phyloP scores from a whole-genome alignment of 2,329 filamentous ascomycete species.

The Drechslerella coelobrocha region DNA sequence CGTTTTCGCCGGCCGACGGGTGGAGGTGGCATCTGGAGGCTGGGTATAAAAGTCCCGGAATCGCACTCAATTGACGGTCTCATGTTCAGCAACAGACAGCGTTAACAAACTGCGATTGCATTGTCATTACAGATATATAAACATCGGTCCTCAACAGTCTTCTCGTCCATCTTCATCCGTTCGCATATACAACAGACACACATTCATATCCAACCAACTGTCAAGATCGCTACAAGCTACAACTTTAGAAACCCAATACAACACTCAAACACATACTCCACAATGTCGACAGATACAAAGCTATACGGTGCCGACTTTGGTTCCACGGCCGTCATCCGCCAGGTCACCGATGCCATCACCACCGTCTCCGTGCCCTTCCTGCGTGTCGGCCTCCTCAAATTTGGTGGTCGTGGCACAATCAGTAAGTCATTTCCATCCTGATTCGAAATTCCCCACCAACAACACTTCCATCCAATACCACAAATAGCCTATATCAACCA shows the following conservation, averaged over 20 bases:
- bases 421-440: slow-evolving; percentile 64
- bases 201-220: not conserved
- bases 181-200: too few relatives aligned
- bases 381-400: slow-evolving; percentile 77
- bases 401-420: slow-evolving; percentile 86
- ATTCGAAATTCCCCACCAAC: not conserved
- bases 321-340: slow-evolving; percentile 70
- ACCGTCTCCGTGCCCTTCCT: slow-evolving; percentile 84
- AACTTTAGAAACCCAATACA: not conserved
- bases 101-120: too few relatives aligned
- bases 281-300: slow-evolving; percentile 35
- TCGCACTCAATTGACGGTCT: slow-evolving; percentile 23
- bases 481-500: too few relatives aligned
- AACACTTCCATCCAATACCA: slow-evolving; percentile 6
- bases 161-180: too few relatives aligned
- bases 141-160: too few relatives aligned
- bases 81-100: slow-evolving; percentile 7
- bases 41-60: slow-evolving; percentile 22
- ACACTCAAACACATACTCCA: not conserved
- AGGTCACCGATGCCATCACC: slow-evolving; percentile 77
- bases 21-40: not conserved
- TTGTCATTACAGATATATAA: too few relatives aligned
- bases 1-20: too few relatives aligned
- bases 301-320: slow-evolving; percentile 31
- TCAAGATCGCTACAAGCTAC: not conserved